Evolutionary conservation across 495 filamentous ascomycete genomes (phyloP), one percentile per base, ranked within the genome.

Genomic region (Talaromyces liani): DNA sequence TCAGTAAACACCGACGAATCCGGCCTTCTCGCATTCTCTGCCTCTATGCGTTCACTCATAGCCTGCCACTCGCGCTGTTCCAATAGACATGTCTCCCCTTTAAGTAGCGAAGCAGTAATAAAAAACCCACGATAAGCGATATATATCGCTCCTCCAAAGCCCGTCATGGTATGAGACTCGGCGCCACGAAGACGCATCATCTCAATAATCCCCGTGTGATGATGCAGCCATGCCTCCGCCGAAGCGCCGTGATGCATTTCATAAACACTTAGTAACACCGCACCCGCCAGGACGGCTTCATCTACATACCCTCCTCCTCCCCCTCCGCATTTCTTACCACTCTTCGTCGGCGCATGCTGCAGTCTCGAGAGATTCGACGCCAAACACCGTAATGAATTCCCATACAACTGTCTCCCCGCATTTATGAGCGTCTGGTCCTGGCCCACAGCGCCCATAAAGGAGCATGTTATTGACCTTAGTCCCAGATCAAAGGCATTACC

Each of bases 121-220:
- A 77, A 49, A 10, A 69, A 70, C 31, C 70, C 70, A 7, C 75
- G 74, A 60, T 67, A 76, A 22, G 70, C 70, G 16, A 72, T 65
- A 31, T 77, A 75, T 33, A 77, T 63, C 22, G 67, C 63, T 16
- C 65, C 65, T 1, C 72, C 75, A 36, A 77, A 76, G 0, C 73
- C 75, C 8, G 63, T 41, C n/a, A 64, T 49, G n/a, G 67, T 63
- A 47, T 77, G 71, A 0, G 71, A 66, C 25, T 63, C 51, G 1
- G 74, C 68, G 1, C 75, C 74, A 12, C 76, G 75, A 9, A 73
- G 65, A 41, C 67, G 68, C 64, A 77, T 73, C 24, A 77, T 62
- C 2, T 69, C 67, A n/a, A 69, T 68, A 12, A 75, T 71, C 10
- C 76, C 76, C 2, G 70, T 60, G 2, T 72, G 72, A 65, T 77